Conservation (phyloP, 495 filamentous ascomycete species). For the Cercophora samala region DNA sequence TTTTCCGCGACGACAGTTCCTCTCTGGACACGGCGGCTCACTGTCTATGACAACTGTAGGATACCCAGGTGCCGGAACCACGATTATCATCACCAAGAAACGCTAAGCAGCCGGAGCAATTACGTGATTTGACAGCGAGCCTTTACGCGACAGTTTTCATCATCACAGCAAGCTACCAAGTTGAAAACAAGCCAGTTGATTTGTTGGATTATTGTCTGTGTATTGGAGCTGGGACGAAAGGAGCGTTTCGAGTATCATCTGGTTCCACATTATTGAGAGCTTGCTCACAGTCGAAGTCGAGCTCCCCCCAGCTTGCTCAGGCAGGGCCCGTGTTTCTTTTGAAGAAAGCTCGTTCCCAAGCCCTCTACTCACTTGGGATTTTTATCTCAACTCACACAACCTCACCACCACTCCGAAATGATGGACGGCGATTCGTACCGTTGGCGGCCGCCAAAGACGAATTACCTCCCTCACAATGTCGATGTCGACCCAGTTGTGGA, state of each 20-base stretch:
- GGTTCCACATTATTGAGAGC: neutral
- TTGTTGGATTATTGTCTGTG: neutral
- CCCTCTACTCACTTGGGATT: neutral
- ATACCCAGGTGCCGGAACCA: neutral
- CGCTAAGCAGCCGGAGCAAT: neutral
- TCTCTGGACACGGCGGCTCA: neutral
- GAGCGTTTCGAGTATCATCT: no score
- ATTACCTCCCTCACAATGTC: conserved; percentile 48
- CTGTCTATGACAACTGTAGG: neutral
- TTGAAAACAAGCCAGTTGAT: neutral
- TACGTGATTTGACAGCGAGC: neutral
- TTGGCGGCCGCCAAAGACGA: conserved; percentile 45
- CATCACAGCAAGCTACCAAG: neutral
- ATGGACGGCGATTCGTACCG: conserved; percentile 35
- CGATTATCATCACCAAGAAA: neutral
- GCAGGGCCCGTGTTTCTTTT: neutral
- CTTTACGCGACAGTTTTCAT: neutral
- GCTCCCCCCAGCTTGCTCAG: neutral
- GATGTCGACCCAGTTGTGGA: conserved; percentile 58
- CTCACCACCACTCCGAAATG: neutral
- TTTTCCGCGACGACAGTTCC: neutral
- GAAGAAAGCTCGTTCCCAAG: neutral
- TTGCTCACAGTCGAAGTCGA: neutral
- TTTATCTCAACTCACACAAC: neutral
- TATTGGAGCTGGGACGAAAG: no score